These are phyloP conservation scores for Xylaria scruposa DNA, from an alignment of 495 filamentous ascomycete species.

Conservation along the genomic window DNA sequence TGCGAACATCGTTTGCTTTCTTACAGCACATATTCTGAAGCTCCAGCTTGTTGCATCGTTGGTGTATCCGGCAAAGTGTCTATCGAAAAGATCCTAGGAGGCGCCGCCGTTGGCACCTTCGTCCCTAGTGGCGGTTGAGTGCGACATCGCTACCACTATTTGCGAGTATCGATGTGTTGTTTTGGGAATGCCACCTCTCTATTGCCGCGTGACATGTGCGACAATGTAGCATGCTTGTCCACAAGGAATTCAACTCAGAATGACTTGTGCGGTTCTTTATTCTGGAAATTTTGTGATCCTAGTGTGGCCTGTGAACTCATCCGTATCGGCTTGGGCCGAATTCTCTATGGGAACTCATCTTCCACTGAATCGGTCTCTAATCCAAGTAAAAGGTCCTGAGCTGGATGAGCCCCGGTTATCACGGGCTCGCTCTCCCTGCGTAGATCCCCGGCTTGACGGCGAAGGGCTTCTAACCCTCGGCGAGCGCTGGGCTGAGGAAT, in stretches of 20 bases:
- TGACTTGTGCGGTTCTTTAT: not conserved
- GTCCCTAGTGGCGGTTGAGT: constrained; percentile 11
- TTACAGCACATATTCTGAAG: constrained; percentile 5
- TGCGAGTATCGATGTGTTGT: not conserved
- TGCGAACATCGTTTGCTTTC: not conserved
- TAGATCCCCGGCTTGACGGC: constrained; percentile 31
- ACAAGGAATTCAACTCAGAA: not conserved
- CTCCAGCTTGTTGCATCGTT: not conserved
- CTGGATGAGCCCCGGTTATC: constrained; percentile 34
- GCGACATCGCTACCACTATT: not conserved
- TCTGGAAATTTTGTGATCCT: not conserved
- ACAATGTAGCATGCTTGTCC: not conserved
- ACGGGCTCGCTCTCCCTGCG: constrained; percentile 35
- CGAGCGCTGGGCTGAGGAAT: constrained; percentile 24
- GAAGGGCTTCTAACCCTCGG: constrained; percentile 38
- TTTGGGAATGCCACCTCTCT: not conserved
- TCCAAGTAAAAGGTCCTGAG: constrained; percentile 45
- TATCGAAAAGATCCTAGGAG: not conserved
- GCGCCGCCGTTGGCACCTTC: not conserved
- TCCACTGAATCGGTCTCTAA: constrained; percentile 46
- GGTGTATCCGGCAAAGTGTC: constrained; percentile 6
- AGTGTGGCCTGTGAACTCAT: not conserved
- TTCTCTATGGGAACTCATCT: constrained; percentile 9
- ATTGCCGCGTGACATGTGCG: not conserved
- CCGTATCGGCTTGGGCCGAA: not conserved